Evolutionary conservation across 805 yeast genomes (phyloP).

Genomic region (Metschnikowia drakensbergensis): DNA sequence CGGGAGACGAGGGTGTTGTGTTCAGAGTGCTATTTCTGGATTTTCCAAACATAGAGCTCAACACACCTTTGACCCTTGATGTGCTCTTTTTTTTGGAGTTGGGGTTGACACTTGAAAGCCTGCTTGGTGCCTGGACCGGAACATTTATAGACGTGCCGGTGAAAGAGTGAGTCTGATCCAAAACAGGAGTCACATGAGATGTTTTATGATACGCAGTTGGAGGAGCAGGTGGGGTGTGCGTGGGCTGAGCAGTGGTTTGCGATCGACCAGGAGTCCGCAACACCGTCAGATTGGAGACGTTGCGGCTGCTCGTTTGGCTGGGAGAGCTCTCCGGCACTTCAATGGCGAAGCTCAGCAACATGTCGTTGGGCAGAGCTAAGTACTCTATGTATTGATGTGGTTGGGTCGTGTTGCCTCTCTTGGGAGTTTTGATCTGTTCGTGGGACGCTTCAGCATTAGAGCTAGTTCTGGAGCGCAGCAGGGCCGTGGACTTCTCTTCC

Average conservation of each 20-base stretch:
- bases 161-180: constrained; percentile 16
- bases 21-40: constrained; percentile 11
- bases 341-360: not conserved
- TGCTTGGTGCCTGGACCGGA: constrained; percentile 10
- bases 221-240: not conserved
- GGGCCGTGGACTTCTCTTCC: constrained; percentile 5
- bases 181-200: constrained; percentile 23
- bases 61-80: constrained; percentile 55
- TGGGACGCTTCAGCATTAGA: not conserved
- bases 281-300: constrained; percentile 1
- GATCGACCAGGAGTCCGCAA: not conserved
- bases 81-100: constrained; percentile 34
- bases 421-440: not conserved
- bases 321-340: not conserved
- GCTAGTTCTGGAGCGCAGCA: constrained; percentile 7
- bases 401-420: not conserved
- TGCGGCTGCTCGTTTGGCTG: not conserved
- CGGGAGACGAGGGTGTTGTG: constrained; percentile 12
- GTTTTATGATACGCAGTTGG: constrained; percentile 5
- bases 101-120: constrained; percentile 3
- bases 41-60: constrained; percentile 49
- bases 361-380: not conserved
- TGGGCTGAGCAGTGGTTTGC: not conserved
- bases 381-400: not conserved
- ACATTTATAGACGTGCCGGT: constrained; percentile 5